Conservation (phyloP, 2,329 filamentous ascomycete genomes). For the Domatiomyces globalis region DNA sequence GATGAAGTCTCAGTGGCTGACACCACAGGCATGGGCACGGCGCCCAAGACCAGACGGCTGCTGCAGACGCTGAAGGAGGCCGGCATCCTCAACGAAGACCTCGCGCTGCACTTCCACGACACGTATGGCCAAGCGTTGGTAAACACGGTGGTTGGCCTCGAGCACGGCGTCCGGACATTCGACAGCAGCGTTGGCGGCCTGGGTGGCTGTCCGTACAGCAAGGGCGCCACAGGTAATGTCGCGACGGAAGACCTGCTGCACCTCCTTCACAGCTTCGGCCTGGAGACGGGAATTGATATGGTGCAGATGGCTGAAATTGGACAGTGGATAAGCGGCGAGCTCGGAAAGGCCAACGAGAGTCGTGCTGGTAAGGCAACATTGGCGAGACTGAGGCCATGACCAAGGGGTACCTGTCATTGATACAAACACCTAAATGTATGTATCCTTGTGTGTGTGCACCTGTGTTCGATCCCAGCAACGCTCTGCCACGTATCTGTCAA, state of each 20-base stretch:
- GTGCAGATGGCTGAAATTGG: slow-evolving; percentile 43
- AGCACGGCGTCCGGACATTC: slow-evolving; percentile 49
- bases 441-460: background rate
- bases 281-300: slow-evolving; percentile 44
- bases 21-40: slow-evolving; percentile 54
- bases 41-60: slow-evolving; percentile 44
- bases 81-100: slow-evolving; percentile 44
- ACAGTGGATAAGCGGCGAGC: slow-evolving; percentile 40
- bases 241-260: slow-evolving; percentile 51
- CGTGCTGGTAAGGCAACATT: slow-evolving; percentile 40
- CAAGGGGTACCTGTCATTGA: too few relatives aligned
- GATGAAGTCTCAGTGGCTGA: slow-evolving; percentile 53
- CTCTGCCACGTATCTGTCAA: background rate
- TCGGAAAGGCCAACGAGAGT: slow-evolving; percentile 39
- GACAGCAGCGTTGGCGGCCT: slow-evolving; percentile 50
- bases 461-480: background rate
- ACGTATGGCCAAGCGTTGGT: slow-evolving; percentile 52
- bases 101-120: slow-evolving; percentile 53
- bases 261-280: slow-evolving; percentile 45
- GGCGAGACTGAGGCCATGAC: slow-evolving; percentile 21
- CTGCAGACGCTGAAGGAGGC: slow-evolving; percentile 45
- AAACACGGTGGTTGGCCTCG: slow-evolving; percentile 47
- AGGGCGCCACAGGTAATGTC: slow-evolving; percentile 52
- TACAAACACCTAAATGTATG: background rate
- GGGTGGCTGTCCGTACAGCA: slow-evolving; percentile 51